A percentile compares a stretch with the other conserved stretches of the same genome.
phyloP scores from a whole-genome alignment of 2,329 filamentous ascomycete genomes.

The Fusarium buharicum region DNA sequence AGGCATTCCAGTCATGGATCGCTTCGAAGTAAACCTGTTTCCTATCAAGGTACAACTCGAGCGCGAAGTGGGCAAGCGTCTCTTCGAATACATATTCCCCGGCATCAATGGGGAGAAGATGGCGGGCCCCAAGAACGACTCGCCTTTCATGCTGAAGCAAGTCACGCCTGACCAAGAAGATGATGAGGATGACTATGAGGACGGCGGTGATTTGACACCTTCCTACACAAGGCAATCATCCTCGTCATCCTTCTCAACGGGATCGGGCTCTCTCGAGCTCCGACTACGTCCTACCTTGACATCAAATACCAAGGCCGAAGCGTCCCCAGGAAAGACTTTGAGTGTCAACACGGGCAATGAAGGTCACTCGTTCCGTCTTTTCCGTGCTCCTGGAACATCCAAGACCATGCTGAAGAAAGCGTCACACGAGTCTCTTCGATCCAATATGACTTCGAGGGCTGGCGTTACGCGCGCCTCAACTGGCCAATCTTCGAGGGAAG shows the following conservation, averaged over 20 bases:
- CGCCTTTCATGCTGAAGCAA: conserved; percentile 67
- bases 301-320: conserved; percentile 57
- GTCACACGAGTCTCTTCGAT: conserved; percentile 66
- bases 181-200: conserved; percentile 60
- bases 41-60: conserved; percentile 95
- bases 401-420: conserved; percentile 62
- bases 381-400: conserved; percentile 57
- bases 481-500: conserved; percentile 55
- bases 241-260: conserved; percentile 64
- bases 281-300: conserved; percentile 85
- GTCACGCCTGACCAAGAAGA: conserved; percentile 53
- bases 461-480: conserved; percentile 59
- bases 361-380: conserved; percentile 63
- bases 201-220: conserved; percentile 51
- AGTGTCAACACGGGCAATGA: conserved; percentile 62
- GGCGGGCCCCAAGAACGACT: conserved; percentile 64
- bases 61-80: conserved; percentile 87
- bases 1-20: conserved; percentile 95
- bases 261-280: conserved; percentile 80
- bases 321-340: conserved; percentile 58
- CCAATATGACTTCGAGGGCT: conserved; percentile 55
- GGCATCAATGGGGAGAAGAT: conserved; percentile 71
- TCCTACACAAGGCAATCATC: conserved; percentile 56
- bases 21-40: conserved; percentile 94
- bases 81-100: conserved; percentile 98